Percentiles rank a stretch among this genome's conserved stretches.
These are phyloP conservation scores for Rosa rugosa DNA, from an alignment of 306 rosid species.

Conservation along the genomic window DNA sequence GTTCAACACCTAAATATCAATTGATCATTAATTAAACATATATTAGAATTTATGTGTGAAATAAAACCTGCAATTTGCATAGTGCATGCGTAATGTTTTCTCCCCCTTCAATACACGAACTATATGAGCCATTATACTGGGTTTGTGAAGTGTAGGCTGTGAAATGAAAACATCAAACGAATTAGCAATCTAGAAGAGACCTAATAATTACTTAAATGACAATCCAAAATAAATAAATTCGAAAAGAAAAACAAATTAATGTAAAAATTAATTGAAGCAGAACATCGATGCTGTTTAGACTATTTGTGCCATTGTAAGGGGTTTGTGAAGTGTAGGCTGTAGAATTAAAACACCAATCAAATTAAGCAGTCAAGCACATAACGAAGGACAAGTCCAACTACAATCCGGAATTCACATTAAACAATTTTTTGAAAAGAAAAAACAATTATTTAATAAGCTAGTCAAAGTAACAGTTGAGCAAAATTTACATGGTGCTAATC, in stretches of 20 bases:
- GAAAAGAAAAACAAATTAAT: background rate
- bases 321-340: background rate
- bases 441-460: background rate
- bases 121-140: slow-evolving; percentile 95
- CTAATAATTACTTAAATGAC: background rate
- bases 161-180: slow-evolving; percentile 15
- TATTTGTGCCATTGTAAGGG: background rate
- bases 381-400: background rate
- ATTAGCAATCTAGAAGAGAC: background rate
- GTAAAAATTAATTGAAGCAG: background rate
- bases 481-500: too few relatives aligned
- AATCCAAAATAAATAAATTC: background rate
- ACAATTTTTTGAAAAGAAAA: background rate
- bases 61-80: slow-evolving; percentile 59
- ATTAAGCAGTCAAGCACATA: background rate
- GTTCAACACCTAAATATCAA: background rate
- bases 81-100: slow-evolving; percentile 96
- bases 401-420: background rate
- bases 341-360: background rate
- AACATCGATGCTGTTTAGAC: background rate
- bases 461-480: background rate
- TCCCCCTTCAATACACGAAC: slow-evolving; percentile 95
- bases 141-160: slow-evolving; percentile 99
- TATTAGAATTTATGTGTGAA: background rate
- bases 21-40: background rate